Evolutionary conservation across 768 basidiomycete species (phyloP).

Genomic region (Termitomyces sp.): DNA sequence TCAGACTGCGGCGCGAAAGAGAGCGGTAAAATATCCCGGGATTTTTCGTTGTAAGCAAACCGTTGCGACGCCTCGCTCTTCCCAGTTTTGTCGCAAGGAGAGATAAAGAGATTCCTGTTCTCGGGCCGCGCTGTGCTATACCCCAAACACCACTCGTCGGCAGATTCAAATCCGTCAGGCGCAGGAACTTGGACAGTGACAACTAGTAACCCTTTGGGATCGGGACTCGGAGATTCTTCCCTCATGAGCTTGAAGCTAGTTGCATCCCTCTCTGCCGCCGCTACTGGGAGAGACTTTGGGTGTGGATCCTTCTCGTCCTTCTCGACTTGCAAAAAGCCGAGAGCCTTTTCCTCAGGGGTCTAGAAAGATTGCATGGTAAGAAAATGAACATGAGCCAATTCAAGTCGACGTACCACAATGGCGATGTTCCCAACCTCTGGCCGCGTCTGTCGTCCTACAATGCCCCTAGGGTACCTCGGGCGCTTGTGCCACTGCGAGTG

Average conservation of each 20-base stretch:
- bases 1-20: slow-evolving; percentile 23
- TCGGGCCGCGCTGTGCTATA: slow-evolving; percentile 22
- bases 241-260: slow-evolving; percentile 17
- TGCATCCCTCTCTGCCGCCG: slow-evolving; percentile 42
- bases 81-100: slow-evolving; percentile 16
- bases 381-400: neutral
- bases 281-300: slow-evolving; percentile 29
- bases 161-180: slow-evolving; percentile 29
- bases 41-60: slow-evolving; percentile 49
- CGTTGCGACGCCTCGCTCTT: slow-evolving; percentile 40
- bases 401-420: slow-evolving; percentile 38
- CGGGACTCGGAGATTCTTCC: neutral
- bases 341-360: slow-evolving; percentile 3
- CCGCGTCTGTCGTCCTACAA: neutral
- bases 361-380: neutral
- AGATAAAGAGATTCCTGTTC: slow-evolving; percentile 3
- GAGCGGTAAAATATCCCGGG: slow-evolving; percentile 50
- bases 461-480: neutral
- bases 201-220: slow-evolving; percentile 12
- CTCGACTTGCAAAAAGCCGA: slow-evolving; percentile 19
- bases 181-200: slow-evolving; percentile 34
- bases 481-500: neutral
- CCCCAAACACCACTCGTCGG: slow-evolving; percentile 43
- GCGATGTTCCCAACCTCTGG: slow-evolving; percentile 37
- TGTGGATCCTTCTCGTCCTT: neutral